phyloP scores from a whole-genome alignment of 1,139 yeast species.

The Yamadazyma buinensis region DNA sequence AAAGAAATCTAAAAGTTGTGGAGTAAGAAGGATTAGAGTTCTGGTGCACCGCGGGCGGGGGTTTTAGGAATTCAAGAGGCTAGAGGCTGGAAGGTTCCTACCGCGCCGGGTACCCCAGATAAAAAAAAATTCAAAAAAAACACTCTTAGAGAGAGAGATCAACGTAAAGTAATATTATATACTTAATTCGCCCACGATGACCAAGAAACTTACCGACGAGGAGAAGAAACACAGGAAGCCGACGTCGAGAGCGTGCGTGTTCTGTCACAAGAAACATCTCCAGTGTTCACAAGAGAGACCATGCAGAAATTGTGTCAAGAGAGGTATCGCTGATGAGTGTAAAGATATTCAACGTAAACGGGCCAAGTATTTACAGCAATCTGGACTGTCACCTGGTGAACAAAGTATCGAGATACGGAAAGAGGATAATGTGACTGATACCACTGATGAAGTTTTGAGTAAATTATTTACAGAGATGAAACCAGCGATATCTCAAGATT shows the following conservation, averaged over 20 bases:
- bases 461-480: constrained; percentile 15
- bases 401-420: not conserved
- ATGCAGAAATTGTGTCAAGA: constrained; percentile 63
- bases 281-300: constrained; percentile 64
- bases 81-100: too few relatives aligned
- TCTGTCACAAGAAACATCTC: constrained; percentile 68
- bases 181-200: constrained; percentile 29
- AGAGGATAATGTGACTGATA: constrained; percentile 17
- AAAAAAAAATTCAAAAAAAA: too few relatives aligned
- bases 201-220: constrained; percentile 51
- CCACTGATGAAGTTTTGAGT: constrained; percentile 36
- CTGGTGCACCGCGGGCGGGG: too few relatives aligned
- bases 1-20: too few relatives aligned
- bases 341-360: constrained; percentile 57
- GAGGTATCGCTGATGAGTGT: constrained; percentile 55
- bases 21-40: too few relatives aligned
- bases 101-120: not conserved
- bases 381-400: not conserved
- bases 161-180: too few relatives aligned
- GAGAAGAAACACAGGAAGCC: constrained; percentile 57
- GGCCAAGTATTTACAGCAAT: constrained; percentile 36
- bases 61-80: too few relatives aligned
- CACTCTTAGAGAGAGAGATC: too few relatives aligned
- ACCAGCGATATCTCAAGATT: constrained; percentile 12
- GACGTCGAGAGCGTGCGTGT: constrained; percentile 63